These are phyloP conservation scores for Ceriops tagal DNA, from an alignment of 345 rosid genomes.

Conservation along the genomic window DNA sequence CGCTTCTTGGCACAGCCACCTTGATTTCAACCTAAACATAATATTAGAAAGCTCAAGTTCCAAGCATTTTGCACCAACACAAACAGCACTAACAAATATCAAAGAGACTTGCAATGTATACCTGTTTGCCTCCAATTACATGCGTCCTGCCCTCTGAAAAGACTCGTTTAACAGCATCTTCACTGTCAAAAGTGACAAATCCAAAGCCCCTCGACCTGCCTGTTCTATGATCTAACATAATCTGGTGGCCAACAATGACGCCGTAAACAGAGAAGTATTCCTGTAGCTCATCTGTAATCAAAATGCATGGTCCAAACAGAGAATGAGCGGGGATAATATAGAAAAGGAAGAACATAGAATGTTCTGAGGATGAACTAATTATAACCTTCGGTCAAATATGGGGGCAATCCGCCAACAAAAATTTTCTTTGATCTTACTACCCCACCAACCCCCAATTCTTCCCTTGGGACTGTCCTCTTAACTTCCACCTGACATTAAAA, in stretches of 20 bases:
- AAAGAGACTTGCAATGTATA: not conserved
- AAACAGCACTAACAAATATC: not conserved
- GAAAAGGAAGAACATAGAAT: not conserved
- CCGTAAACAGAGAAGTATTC: conserved; percentile 30
- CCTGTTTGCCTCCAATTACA: conserved; percentile 33
- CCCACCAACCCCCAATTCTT: conserved; percentile 20
- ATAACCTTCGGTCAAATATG: conserved; percentile 26
- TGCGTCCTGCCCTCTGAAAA: conserved; percentile 23
- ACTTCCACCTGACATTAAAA: conserved; percentile 29
- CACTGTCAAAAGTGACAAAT: conserved; percentile 32
- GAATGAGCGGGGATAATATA: not conserved
- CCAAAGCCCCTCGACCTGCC: conserved; percentile 37
- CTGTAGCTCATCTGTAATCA: conserved; percentile 21
- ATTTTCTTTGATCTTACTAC: conserved; percentile 24
- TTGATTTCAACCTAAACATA: conserved; percentile 28
- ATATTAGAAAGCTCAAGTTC: not conserved
- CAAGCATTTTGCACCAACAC: not conserved
- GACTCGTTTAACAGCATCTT: conserved; percentile 27
- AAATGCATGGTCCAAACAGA: not conserved
- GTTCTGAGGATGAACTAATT: not conserved
- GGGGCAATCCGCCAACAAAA: conserved; percentile 31
- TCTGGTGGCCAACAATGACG: conserved; percentile 23
- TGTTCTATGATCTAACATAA: conserved; percentile 33
- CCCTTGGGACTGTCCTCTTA: conserved; percentile 35
- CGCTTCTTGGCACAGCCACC: conserved; percentile 30